Evolutionary conservation across 2,329 filamentous ascomycete species (phyloP).

Genomic region (Tolypocladium album): DNA sequence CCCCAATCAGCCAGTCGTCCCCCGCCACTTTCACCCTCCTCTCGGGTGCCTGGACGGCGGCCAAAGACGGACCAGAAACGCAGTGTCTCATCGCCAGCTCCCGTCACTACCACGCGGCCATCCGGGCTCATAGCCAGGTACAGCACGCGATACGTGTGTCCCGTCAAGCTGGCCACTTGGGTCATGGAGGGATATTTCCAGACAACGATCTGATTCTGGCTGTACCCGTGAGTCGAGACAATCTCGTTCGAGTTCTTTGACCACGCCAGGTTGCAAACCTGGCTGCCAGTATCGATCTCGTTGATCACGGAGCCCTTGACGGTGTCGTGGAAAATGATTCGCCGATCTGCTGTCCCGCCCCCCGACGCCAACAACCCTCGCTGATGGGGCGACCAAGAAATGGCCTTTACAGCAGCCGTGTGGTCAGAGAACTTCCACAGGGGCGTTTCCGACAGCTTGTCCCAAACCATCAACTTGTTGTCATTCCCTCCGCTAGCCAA

Average conservation of each 20-base stretch:
- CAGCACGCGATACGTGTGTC: slow-evolving; percentile 91
- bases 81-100: slow-evolving; percentile 90
- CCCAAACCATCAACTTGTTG: slow-evolving; percentile 98
- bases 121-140: slow-evolving; percentile 98
- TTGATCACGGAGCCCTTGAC: slow-evolving; percentile 69
- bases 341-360: slow-evolving; percentile 87
- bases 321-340: slow-evolving; percentile 98
- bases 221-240: slow-evolving; percentile 93
- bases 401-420: slow-evolving; percentile 92
- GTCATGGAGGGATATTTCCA: slow-evolving; percentile 99
- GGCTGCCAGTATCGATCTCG: slow-evolving; percentile 91
- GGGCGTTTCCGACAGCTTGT: slow-evolving; percentile 85
- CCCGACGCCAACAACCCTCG: slow-evolving; percentile 89
- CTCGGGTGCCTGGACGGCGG: slow-evolving; percentile 61
- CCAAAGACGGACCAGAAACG: slow-evolving; percentile 97
- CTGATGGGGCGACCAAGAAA: slow-evolving; percentile 95
- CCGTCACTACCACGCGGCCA: slow-evolving; percentile 86
- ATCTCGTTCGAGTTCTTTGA: slow-evolving; percentile 97
- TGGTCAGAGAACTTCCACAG: slow-evolving; percentile 93
- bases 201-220: slow-evolving; percentile 95
- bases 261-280: slow-evolving; percentile 98
- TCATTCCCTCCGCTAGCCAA: slow-evolving; percentile 94
- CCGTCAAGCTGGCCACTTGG: slow-evolving; percentile 88
- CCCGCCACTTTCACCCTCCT: slow-evolving; percentile 50
- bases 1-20: slow-evolving; percentile 68